Evolutionary conservation across 2,329 filamentous ascomycete genomes (phyloP).

Genomic region (Fusarium guadeloupense): DNA sequence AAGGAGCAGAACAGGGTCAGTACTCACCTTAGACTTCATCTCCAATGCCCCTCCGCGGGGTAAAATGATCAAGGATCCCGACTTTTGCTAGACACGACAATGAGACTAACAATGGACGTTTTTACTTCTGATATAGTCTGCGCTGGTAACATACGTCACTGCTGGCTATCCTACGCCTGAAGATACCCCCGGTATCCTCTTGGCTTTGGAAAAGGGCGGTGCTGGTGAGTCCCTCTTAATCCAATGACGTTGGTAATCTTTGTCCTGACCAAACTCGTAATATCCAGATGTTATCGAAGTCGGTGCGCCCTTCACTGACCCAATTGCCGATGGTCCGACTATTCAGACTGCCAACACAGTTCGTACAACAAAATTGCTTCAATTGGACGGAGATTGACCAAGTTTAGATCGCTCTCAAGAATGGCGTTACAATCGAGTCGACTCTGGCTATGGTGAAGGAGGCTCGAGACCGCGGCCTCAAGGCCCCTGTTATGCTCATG

Average conservation of each 20-base stretch:
- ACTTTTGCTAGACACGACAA: not conserved
- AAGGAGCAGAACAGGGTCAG: conserved; percentile 67
- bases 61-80: conserved; percentile 16
- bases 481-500: conserved; percentile 90
- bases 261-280: conserved; percentile 14
- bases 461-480: conserved; percentile 79
- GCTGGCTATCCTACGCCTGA: conserved; percentile 88
- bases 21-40: conserved; percentile 26
- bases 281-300: conserved; percentile 85
- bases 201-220: conserved; percentile 92
- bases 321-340: conserved; percentile 95
- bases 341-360: conserved; percentile 95
- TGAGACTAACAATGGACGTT: conserved; percentile 33
- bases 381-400: conserved; percentile 14
- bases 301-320: conserved; percentile 95
- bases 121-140: conserved; percentile 62
- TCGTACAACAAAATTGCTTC: conserved; percentile 47
- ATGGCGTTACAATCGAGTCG: conserved; percentile 84
- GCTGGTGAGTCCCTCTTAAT: conserved; percentile 70
- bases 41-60: conserved; percentile 45
- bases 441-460: conserved; percentile 86
- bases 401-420: conserved; percentile 74
- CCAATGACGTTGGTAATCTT: conserved; percentile 5
- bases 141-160: conserved; percentile 95
- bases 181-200: conserved; percentile 82